Evolutionary conservation across 306 rosid species (phyloP).

Genomic region (Corylus americana): DNA sequence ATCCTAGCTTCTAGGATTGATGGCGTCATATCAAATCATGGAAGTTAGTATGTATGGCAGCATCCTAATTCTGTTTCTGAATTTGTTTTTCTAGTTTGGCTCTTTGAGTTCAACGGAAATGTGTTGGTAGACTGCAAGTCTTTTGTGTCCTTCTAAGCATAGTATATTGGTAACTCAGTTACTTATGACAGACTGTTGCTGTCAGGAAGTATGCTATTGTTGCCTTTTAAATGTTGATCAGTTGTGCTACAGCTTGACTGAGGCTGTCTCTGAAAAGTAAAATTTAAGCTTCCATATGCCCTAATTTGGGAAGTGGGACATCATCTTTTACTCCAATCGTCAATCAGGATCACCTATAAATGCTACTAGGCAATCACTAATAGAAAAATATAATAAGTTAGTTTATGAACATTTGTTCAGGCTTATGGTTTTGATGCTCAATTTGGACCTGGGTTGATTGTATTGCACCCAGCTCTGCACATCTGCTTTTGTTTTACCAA

Average conservation of each 20-base stretch:
- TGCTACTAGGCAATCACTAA: not conserved
- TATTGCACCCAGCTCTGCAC: not conserved
- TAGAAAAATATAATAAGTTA: not conserved
- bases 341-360: not conserved
- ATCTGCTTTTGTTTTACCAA: not conserved
- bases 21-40: not conserved
- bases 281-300: not conserved
- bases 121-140: not conserved
- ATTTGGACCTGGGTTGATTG: not conserved
- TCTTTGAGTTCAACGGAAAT: not conserved
- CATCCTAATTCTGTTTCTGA: not conserved
- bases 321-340: not conserved
- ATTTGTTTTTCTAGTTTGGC: not conserved
- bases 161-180: not conserved
- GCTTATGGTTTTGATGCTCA: slow-evolving; percentile 11
- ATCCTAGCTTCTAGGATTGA: not conserved
- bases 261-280: not conserved
- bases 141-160: not conserved
- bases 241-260: not conserved
- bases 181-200: not conserved
- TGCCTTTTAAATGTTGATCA: slow-evolving; percentile 1
- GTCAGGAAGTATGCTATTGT: not conserved
- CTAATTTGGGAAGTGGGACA: not conserved
- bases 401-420: slow-evolving; percentile 12
- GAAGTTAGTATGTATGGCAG: not conserved